These are phyloP conservation scores for Lycium barbarum DNA, from an alignment of 257 asterid genomes.

Conservation along the genomic window DNA sequence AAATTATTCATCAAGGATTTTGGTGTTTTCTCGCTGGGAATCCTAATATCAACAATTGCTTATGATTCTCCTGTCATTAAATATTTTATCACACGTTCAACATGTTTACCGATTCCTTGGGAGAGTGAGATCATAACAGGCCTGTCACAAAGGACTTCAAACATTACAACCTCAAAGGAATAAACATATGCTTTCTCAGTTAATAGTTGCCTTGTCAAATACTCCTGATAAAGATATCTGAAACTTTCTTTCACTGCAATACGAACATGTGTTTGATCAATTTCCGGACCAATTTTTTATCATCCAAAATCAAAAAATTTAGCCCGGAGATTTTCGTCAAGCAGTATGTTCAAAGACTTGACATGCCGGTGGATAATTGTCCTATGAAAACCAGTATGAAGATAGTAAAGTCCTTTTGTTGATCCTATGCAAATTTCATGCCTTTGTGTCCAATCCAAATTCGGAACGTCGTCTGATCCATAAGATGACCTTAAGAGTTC, in stretches of 20 bases:
- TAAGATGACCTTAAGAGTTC: conserved; percentile 40
- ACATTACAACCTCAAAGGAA: conserved; percentile 46
- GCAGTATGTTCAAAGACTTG: conserved; percentile 48
- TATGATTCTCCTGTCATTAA: conserved; percentile 32
- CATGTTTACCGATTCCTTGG: conserved; percentile 40
- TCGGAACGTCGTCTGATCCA: conserved; percentile 32
- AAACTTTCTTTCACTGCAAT: conserved; percentile 51
- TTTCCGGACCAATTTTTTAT: conserved; percentile 46
- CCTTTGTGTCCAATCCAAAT: conserved; percentile 45
- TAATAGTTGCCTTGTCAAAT: conserved; percentile 41
- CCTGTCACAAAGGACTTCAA: conserved; percentile 48
- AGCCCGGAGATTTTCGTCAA: conserved; percentile 47
- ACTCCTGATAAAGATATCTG: conserved; percentile 49
- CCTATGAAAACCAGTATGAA: conserved; percentile 43
- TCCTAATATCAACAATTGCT: conserved; percentile 36
- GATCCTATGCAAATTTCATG: conserved; percentile 54
- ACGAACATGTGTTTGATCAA: conserved; percentile 50
- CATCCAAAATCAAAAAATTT: conserved; percentile 51
- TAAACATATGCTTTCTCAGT: conserved; percentile 52
- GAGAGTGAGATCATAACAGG: conserved; percentile 50
- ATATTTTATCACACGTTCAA: conserved; percentile 42
- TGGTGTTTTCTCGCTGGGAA: conserved; percentile 31
- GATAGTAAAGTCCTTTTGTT: conserved; percentile 53
- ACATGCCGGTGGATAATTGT: conserved; percentile 51
- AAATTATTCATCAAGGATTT: conserved; percentile 40